phyloP scores from a whole-genome alignment of 1,284 basidiomycete species.

The Ustilago tritici region DNA sequence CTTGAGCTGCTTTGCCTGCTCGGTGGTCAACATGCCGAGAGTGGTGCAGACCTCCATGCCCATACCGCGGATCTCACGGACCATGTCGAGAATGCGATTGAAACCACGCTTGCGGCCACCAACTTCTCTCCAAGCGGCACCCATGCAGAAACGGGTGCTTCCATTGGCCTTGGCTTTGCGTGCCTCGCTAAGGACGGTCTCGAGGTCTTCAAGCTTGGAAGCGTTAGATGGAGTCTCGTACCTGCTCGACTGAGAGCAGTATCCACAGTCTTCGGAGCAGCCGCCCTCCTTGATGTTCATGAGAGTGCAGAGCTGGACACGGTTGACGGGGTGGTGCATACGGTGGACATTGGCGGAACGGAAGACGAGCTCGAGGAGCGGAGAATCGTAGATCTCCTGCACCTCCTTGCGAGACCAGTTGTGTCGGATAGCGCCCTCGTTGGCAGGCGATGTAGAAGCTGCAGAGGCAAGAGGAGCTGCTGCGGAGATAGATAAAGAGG shows the following conservation, averaged over 20 bases:
- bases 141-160: constrained; percentile 98
- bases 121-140: constrained; percentile 97
- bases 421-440: constrained; percentile 47
- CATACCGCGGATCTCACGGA: constrained; percentile 74
- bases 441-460: background rate
- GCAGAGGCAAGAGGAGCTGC: constrained; percentile 5
- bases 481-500: constrained; percentile 5
- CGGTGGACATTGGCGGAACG: constrained; percentile 78
- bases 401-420: constrained; percentile 65
- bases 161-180: constrained; percentile 94
- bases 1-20: constrained; percentile 87
- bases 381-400: constrained; percentile 64
- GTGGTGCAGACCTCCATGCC: constrained; percentile 88
- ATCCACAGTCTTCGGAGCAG: constrained; percentile 96
- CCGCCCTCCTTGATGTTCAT: constrained; percentile 97
- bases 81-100: constrained; percentile 93
- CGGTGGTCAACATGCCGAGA: constrained; percentile 92
- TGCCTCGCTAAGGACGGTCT: constrained; percentile 82
- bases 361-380: constrained; percentile 67
- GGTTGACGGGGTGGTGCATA: constrained; percentile 84
- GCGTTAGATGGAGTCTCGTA: constrained; percentile 91
- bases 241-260: constrained; percentile 95
- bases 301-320: constrained; percentile 94
- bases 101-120: constrained; percentile 94
- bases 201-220: constrained; percentile 86